Evolutionary conservation across 495 filamentous ascomycete genomes (phyloP).

Genomic region (Sordaria brevicollis): DNA sequence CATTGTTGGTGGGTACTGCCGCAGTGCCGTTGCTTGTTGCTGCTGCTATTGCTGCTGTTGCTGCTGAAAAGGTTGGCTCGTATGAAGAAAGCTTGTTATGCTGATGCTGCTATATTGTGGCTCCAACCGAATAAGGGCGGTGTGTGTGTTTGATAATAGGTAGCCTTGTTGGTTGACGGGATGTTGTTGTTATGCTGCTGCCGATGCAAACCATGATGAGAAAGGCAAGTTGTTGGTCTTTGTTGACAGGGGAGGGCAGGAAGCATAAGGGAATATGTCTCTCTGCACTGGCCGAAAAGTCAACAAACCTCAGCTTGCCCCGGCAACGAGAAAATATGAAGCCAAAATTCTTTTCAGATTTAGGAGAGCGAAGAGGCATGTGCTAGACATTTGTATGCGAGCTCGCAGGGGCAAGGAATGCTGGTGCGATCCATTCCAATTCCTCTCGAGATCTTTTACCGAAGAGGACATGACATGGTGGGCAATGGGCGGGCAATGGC

Average conservation of each 20-base stretch:
- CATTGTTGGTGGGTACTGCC: slow-evolving; percentile 10
- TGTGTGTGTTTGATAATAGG: neutral
- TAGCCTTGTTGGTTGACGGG: neutral
- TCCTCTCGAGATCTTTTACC: neutral
- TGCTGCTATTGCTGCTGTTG: neutral
- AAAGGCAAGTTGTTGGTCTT: too few species aligned
- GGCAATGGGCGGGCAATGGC: neutral
- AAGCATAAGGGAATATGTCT: neutral
- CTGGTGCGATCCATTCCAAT: neutral
- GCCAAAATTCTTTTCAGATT: neutral
- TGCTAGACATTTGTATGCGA: slow-evolving; percentile 23
- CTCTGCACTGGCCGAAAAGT: slow-evolving; percentile 4
- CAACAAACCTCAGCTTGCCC: slow-evolving; percentile 20
- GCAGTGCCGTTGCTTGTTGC: neutral
- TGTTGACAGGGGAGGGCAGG: neutral
- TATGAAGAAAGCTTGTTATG: neutral
- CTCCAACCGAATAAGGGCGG: neutral
- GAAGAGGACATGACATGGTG: neutral
- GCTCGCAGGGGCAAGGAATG: neutral
- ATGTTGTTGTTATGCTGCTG: neutral
- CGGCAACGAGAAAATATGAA: slow-evolving; percentile 18
- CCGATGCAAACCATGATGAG: neutral
- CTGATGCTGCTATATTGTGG: neutral
- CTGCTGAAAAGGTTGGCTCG: neutral
- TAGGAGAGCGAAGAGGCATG: slow-evolving; percentile 2